Conservation (phyloP, 176 grass and related monocot species). For the Aegilops speltoides region DNA sequence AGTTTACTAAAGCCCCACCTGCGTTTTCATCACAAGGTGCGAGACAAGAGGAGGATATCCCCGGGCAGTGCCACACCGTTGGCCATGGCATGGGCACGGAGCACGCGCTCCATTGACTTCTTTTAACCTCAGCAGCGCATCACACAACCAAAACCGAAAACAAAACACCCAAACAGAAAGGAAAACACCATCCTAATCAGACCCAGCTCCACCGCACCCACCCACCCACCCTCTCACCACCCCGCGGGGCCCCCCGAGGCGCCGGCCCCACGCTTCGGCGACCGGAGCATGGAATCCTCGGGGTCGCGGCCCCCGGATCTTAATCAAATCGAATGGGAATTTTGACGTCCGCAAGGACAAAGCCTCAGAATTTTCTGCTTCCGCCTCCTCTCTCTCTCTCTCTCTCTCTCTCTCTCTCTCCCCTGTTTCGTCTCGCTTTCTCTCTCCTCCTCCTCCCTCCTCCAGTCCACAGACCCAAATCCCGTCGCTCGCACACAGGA, state of each 20-base stretch:
- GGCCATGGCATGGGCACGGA: background rate
- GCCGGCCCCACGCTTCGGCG: accelerated
- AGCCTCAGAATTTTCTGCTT: slow-evolving; percentile 34
- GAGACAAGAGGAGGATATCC: background rate
- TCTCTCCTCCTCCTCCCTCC: slow-evolving; percentile 9
- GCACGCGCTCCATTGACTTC: slow-evolving; percentile 25
- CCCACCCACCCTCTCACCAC: accelerated
- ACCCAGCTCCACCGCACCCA: background rate
- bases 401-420: too few relatives aligned
- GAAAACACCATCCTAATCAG: background rate
- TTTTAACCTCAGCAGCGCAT: slow-evolving; percentile 18
- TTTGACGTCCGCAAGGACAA: slow-evolving; percentile 98
- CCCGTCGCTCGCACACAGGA: slow-evolving; percentile 14
- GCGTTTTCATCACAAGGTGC: background rate
- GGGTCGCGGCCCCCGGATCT: background rate
- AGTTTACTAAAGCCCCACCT: background rate
- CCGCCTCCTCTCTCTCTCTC: background rate
- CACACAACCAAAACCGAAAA: background rate
- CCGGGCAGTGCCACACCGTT: background rate
- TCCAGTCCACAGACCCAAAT: slow-evolving; percentile 21
- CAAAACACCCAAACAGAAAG: slow-evolving; percentile 9
- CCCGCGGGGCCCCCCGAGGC: accelerated
- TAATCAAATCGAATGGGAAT: slow-evolving; percentile 88
- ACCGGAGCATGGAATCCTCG: accelerated
- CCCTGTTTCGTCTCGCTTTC: background rate